Evolutionary conservation across 495 filamentous ascomycete genomes (phyloP).

Genomic region (Tirmania nivea): DNA sequence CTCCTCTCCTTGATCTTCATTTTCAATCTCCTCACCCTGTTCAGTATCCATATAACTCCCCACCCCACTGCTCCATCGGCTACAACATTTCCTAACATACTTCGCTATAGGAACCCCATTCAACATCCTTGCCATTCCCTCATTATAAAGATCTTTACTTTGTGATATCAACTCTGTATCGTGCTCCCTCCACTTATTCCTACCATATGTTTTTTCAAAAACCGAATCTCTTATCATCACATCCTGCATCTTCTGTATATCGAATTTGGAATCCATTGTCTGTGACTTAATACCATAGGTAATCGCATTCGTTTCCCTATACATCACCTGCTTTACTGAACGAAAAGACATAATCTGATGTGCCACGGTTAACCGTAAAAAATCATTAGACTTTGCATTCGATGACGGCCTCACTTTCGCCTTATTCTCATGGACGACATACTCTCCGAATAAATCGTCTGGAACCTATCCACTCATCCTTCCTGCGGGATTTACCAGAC

Average conservation of each 20-base stretch:
- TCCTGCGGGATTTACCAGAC: constrained; percentile 1
- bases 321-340: not conserved
- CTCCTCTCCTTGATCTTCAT: too few relatives aligned
- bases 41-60: too few relatives aligned
- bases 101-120: too few relatives aligned
- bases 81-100: too few relatives aligned
- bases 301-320: not conserved
- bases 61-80: too few relatives aligned
- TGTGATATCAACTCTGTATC: too few relatives aligned
- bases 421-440: not conserved
- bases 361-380: not conserved
- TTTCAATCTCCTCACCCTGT: too few relatives aligned
- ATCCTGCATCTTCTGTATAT: not conserved
- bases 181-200: too few relatives aligned
- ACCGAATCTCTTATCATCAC: too few relatives aligned
- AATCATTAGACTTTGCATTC: not conserved
- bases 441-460: constrained; percentile 1
- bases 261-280: not conserved
- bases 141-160: too few relatives aligned
- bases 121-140: too few relatives aligned
- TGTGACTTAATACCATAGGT: not conserved
- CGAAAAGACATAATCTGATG: not conserved
- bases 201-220: too few relatives aligned
- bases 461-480: not conserved
- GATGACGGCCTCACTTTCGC: not conserved